A percentile compares a stretch with the other conserved stretches of the same genome.
Evolutionary conservation across 306 rosid genomes (phyloP).

Genomic region (Medicago truncatula): DNA sequence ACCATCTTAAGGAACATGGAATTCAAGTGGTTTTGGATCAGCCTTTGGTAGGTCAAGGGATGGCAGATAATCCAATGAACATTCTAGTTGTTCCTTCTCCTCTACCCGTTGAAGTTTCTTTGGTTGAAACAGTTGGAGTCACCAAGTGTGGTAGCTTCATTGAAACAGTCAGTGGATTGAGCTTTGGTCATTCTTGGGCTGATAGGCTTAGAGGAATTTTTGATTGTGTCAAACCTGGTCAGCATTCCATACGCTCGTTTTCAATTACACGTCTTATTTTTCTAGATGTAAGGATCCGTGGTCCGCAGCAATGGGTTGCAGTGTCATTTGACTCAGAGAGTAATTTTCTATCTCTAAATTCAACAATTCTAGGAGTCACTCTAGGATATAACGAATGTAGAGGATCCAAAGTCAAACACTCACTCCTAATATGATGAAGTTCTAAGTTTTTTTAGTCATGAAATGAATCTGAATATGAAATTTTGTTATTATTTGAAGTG

Average conservation of each 20-base stretch:
- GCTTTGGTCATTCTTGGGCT: constrained; percentile 50
- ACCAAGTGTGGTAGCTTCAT: constrained; percentile 61
- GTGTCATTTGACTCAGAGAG: no score
- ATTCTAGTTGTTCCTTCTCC: constrained; percentile 68
- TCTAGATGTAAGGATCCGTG: neutral
- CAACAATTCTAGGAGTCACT: neutral
- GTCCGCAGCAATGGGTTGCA: neutral
- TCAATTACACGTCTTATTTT: neutral
- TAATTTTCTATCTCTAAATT: no score
- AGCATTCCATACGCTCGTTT: constrained; percentile 23
- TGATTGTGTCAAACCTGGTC: constrained; percentile 58
- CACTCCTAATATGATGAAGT: neutral
- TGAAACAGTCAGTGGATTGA: constrained; percentile 68
- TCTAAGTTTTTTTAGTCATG: neutral
- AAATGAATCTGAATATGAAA: constrained; percentile 1
- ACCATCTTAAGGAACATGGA: constrained; percentile 64
- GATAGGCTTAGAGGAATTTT: constrained; percentile 43
- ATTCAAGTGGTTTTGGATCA: constrained; percentile 60
- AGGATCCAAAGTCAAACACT: neutral
- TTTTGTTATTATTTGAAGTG: constrained; percentile 52
- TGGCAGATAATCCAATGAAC: constrained; percentile 88
- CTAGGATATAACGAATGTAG: no score
- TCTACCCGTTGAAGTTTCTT: constrained; percentile 70
- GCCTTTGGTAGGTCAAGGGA: constrained; percentile 73
- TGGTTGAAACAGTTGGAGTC: constrained; percentile 71